Conservation (phyloP, 805 yeast genomes). For the Candida silvicultrix region DNA sequence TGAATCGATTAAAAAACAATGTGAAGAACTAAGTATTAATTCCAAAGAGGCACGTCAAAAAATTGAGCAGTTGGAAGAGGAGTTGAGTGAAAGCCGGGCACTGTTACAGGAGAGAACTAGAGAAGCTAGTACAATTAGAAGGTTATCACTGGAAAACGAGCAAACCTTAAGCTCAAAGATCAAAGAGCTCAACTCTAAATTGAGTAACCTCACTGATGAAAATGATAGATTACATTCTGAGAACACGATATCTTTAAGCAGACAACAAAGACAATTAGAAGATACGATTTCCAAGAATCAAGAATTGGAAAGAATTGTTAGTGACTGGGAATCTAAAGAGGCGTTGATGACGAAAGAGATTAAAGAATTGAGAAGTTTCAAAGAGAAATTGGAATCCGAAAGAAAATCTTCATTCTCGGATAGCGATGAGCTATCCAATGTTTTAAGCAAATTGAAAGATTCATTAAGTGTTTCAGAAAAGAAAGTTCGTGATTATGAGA, state of each 20-base stretch:
- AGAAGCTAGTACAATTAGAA: constrained; percentile 68
- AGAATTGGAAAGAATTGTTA: constrained; percentile 32
- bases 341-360: constrained; percentile 22
- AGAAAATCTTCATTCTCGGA: constrained; percentile 21
- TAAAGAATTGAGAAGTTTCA: constrained; percentile 24
- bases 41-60: constrained; percentile 56
- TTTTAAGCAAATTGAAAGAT: constrained; percentile 40
- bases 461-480: constrained; percentile 45
- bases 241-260: constrained; percentile 39
- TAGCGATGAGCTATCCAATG: constrained; percentile 25
- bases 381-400: constrained; percentile 22
- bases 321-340: constrained; percentile 32
- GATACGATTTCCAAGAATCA: constrained; percentile 42
- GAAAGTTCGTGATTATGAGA: constrained; percentile 51
- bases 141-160: constrained; percentile 63
- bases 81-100: constrained; percentile 66
- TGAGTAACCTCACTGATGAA: constrained; percentile 51
- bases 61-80: constrained; percentile 71
- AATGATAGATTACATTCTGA: constrained; percentile 54
- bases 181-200: constrained; percentile 49
- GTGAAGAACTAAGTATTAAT: constrained; percentile 65
- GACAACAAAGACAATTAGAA: constrained; percentile 60
- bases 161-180: constrained; percentile 43
- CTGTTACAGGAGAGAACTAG: constrained; percentile 74
- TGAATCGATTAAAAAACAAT: constrained; percentile 53